phyloP scores from a whole-genome alignment of 768 basidiomycete species.

The Tephrocybe rancida region DNA sequence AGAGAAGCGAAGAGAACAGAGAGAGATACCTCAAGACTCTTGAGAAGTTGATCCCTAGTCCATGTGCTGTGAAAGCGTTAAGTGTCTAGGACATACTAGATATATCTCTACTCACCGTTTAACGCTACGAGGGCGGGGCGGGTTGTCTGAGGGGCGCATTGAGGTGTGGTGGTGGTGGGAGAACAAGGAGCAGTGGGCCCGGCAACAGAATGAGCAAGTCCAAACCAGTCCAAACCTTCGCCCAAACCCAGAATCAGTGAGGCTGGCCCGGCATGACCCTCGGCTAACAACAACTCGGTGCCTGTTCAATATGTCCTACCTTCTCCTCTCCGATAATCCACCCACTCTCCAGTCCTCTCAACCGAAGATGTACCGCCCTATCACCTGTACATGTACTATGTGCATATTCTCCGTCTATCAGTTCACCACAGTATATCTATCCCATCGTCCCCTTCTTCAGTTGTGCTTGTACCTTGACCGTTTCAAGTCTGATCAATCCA shows the following conservation, averaged over 20 bases:
- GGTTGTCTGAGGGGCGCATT: conserved; percentile 21
- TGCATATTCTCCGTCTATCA: no score
- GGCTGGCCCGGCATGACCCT: conserved; percentile 13
- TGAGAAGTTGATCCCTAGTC: conserved; percentile 51
- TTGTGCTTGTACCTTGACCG: background rate
- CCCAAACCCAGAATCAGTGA: conserved; percentile 3
- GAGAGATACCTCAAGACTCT: conserved; percentile 43
- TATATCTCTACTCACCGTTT: conserved; percentile 36
- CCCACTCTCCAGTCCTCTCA: conserved; percentile 3
- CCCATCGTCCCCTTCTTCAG: background rate
- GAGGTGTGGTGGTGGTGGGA: conserved; percentile 42
- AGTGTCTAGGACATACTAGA: conserved; percentile 12
- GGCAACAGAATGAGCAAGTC: conserved; percentile 24
- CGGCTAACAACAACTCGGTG: conserved; percentile 16
- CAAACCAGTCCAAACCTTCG: conserved; percentile 20
- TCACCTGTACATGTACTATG: background rate
- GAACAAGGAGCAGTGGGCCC: conserved; percentile 39
- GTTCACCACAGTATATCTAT: background rate
- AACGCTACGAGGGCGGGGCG: conserved; percentile 21
- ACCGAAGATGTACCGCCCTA: conserved; percentile 20
- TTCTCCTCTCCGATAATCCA: conserved; percentile 3
- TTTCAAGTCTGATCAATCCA: no score
- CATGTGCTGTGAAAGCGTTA: conserved; percentile 41
- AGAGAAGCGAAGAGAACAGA: conserved; percentile 4
- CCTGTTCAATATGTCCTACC: conserved; percentile 1